A percentile compares a stretch with the other conserved stretches of the same genome.
Evolutionary conservation across 2,329 filamentous ascomycete genomes (phyloP).

Genomic region (Tricladium varicosporioides): DNA sequence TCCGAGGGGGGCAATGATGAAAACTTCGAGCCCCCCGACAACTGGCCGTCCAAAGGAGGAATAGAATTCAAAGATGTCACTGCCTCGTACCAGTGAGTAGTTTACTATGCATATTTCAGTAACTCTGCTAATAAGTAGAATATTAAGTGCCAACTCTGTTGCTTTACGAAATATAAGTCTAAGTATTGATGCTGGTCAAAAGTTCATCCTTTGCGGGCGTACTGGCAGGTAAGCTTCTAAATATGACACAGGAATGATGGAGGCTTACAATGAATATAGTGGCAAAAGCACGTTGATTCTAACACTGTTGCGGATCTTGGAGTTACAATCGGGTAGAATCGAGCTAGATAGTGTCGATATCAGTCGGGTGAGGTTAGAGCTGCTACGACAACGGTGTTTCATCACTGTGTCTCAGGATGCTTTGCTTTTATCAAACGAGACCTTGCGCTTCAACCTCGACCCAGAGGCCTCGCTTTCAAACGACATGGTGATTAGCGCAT

Average conservation of each 20-base stretch:
- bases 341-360: conserved; percentile 44
- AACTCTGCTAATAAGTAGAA: too few species aligned
- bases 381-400: conserved; percentile 35
- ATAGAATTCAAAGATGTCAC: neutral
- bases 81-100: neutral
- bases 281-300: conserved; percentile 45
- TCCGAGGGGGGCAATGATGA: neutral
- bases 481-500: conserved; percentile 14
- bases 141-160: conserved; percentile 22
- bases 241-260: neutral
- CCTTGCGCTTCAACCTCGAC: conserved; percentile 34
- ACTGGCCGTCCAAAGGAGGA: neutral
- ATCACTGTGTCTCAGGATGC: conserved; percentile 43
- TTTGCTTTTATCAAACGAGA: conserved; percentile 36
- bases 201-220: conserved; percentile 51
- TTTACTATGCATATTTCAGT: too few species aligned
- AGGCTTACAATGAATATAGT: conserved; percentile 8
- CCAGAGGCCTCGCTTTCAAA: conserved; percentile 21
- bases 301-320: conserved; percentile 47
- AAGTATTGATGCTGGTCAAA: conserved; percentile 46
- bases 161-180: conserved; percentile 39
- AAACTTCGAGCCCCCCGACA: neutral
- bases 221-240: conserved; percentile 42
- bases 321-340: conserved; percentile 40
- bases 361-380: conserved; percentile 35